Evolutionary conservation across 2,329 filamentous ascomycete species (phyloP).

Genomic region (Microdochium trichocladiopsis): DNA sequence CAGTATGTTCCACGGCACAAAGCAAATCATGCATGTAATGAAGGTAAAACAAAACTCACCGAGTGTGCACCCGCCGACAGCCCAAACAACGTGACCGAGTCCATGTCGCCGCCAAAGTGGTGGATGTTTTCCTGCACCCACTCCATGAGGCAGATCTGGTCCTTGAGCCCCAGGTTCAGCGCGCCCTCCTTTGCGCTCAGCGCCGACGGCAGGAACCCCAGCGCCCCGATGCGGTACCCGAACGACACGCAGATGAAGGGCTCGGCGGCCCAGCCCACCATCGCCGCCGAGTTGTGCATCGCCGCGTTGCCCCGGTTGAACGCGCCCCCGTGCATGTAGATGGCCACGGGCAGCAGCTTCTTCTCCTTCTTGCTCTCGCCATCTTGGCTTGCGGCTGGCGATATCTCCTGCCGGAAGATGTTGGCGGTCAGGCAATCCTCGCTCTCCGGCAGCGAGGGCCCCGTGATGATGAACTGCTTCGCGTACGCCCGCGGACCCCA

Average conservation of each 20-base stretch:
- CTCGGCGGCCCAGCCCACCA: constrained; percentile 37
- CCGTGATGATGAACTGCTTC: constrained; percentile 8
- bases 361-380: background rate
- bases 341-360: constrained; percentile 20
- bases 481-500: constrained; percentile 14
- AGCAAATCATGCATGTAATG: too few relatives aligned
- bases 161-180: constrained; percentile 49
- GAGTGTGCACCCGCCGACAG: constrained; percentile 44
- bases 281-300: constrained; percentile 39
- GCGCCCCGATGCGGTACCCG: constrained; percentile 45
- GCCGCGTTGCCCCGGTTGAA: constrained; percentile 33
- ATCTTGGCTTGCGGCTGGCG: background rate
- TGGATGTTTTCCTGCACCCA: constrained; percentile 49
- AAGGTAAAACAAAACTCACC: constrained; percentile 25
- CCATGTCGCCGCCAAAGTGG: constrained; percentile 43
- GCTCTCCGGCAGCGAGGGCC: constrained; percentile 10
- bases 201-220: constrained; percentile 52
- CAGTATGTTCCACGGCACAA: too few relatives aligned
- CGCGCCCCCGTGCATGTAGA: constrained; percentile 39
- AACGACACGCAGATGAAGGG: constrained; percentile 41
- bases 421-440: constrained; percentile 19
- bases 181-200: constrained; percentile 42
- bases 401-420: constrained; percentile 12
- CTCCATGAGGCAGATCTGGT: constrained; percentile 41
- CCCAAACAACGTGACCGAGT: constrained; percentile 41